Evolutionary conservation across 306 rosid species (phyloP), one percentile per base, ranked within the genome.

Genomic region (Arachis hypogaea): DNA sequence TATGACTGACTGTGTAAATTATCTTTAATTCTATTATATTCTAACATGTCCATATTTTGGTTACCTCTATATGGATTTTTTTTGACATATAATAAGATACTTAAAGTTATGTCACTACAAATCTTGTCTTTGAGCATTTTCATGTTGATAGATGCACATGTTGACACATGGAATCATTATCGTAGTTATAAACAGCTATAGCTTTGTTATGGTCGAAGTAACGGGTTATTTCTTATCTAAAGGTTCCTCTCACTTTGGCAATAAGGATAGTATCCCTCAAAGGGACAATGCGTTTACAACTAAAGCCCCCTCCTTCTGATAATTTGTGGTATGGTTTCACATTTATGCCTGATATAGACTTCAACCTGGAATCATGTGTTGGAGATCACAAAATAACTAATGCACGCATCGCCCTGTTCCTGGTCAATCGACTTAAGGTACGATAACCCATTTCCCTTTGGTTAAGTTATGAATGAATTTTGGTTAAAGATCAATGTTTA

Each of bases 281-380:
- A 83, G 97, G 98, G 78, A 91, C 96, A 59, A 49, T 94, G 75
- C 94, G 93, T 61, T 73, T 94, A 72, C 95, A 88, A 64, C 84
- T 94, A 85, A 94, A 92, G 84, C 96, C 97, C 9, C 99, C 99
- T 77, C 99, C 99, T 52, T 86, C 96, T 14, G 97, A 94, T 84
- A 93, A 85, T 49, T 59, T 94, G 75, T 94, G 99, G 97, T 87
- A 82, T 79, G 79, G 89, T 78, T 94, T 94, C 85, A 94, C 97
- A 59, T 92, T 83, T 72, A 92, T 94, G 99, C 99, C 99, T 6
- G 86, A 89, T 63, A 77, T 94, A 51, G 93, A 88, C 64, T 85
- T 94, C 73, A 83, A 71, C 81, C 63, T 92, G 90, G 99, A 85
- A 75, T 92, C 99, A 3, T 81, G 85, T 63, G 80, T 92, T 54